Evolutionary conservation across 352 stramenopile genomes (phyloP).

Genomic region (Globisporangium cylindrosporum): DNA sequence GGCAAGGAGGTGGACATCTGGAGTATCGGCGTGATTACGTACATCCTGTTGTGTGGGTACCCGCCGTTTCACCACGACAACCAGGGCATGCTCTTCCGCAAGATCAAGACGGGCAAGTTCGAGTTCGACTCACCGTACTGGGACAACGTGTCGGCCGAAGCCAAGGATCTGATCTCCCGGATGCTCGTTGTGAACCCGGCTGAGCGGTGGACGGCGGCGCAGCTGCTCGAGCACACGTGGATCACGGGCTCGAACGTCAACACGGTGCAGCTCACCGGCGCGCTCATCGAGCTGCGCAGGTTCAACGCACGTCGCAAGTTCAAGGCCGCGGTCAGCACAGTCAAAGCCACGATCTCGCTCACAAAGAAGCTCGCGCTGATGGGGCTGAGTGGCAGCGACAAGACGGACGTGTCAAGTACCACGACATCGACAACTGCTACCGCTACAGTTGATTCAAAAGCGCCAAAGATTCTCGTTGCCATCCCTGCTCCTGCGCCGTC

Average conservation of each 20-base stretch:
- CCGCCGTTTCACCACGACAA: constrained; percentile 91
- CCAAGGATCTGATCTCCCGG: constrained; percentile 88
- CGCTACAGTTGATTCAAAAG: background rate
- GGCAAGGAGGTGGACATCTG: constrained; percentile 84
- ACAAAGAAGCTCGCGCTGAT: constrained; percentile 56
- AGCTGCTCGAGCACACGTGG: constrained; percentile 87
- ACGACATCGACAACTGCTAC: background rate
- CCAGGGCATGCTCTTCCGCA: constrained; percentile 79
- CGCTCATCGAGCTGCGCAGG: constrained; percentile 86
- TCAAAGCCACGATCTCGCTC: constrained; percentile 80
- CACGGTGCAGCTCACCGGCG: constrained; percentile 79
- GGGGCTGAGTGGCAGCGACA: constrained; percentile 2
- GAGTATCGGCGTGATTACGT: constrained; percentile 91
- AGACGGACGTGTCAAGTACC: background rate
- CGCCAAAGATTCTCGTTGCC: background rate
- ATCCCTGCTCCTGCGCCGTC: background rate
- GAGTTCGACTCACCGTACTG: constrained; percentile 83
- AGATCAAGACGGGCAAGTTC: constrained; percentile 67
- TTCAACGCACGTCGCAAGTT: constrained; percentile 95
- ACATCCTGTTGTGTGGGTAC: constrained; percentile 85
- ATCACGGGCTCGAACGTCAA: constrained; percentile 69
- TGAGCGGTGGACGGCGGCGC: constrained; percentile 70
- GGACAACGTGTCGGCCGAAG: constrained; percentile 68
- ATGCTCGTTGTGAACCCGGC: constrained; percentile 87
- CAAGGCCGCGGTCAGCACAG: constrained; percentile 90